These are phyloP conservation scores for Trichophyton benhamiae DNA, from an alignment of 2,329 filamentous ascomycete genomes.

Conservation along the genomic window DNA sequence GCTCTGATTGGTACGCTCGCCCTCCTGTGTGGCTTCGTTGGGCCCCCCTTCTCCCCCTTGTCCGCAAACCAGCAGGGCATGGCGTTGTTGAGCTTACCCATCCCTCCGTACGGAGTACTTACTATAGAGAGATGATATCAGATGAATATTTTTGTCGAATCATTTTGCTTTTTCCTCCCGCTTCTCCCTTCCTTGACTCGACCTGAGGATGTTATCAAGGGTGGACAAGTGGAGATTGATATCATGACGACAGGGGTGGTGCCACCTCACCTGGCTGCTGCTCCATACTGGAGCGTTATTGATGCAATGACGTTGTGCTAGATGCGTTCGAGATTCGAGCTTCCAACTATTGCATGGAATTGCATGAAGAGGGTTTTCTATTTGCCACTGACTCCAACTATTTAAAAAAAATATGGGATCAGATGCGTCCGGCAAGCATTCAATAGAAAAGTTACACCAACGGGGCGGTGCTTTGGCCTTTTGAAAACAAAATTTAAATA, in stretches of 20 bases:
- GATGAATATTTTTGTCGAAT: neutral
- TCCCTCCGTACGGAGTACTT: neutral
- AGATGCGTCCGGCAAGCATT: neutral
- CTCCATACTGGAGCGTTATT: neutral
- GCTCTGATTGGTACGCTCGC: neutral
- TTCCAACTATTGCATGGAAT: neutral
- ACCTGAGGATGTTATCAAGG: neutral
- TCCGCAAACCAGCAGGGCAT: neutral
- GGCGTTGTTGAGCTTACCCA: neutral
- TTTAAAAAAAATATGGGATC: neutral
- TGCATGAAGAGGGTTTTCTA: neutral
- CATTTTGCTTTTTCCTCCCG: neutral
- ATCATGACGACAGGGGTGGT: neutral
- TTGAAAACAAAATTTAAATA: neutral
- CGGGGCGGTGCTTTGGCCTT: neutral
- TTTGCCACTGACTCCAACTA: neutral
- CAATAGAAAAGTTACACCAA: neutral
- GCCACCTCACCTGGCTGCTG: neutral
- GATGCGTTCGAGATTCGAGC: neutral
- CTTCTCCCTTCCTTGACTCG: no score
- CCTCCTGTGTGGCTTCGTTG: neutral
- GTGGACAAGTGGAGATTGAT: neutral
- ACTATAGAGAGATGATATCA: neutral
- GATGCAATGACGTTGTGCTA: neutral
- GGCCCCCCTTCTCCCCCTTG: neutral